Percentiles rank a stretch among this genome's conserved stretches.
Conservation (phyloP, 2,329 filamentous ascomycete genomes). For the Penicillium sp. region DNA sequence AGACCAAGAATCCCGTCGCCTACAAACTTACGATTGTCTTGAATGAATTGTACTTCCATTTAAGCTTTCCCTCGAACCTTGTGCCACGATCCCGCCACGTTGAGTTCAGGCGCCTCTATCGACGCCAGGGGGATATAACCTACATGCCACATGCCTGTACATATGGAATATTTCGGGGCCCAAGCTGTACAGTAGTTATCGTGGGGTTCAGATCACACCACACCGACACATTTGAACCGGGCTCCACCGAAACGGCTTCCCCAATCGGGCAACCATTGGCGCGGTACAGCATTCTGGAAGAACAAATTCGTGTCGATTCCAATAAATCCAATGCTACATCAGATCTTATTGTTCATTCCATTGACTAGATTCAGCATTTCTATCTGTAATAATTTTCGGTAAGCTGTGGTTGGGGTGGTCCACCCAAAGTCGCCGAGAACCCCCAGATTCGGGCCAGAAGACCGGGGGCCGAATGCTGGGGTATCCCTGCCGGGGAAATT, state of each 20-base stretch:
- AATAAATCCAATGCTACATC: background rate
- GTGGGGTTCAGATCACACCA: background rate
- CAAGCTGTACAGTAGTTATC: background rate
- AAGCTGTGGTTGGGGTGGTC: background rate
- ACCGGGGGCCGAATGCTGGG: background rate
- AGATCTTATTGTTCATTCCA: background rate
- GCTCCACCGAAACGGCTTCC: constrained; percentile 8
- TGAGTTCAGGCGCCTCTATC: background rate
- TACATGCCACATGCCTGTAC: background rate
- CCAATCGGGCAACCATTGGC: constrained; percentile 12
- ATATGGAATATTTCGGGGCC: background rate
- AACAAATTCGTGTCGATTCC: background rate
- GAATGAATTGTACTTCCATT: background rate
- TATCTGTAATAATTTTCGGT: background rate
- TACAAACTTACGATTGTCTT: background rate
- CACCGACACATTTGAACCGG: background rate
- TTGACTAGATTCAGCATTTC: background rate
- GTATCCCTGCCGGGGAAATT: background rate
- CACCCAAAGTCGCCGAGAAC: background rate
- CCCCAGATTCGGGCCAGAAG: background rate
- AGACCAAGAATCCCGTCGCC: background rate
- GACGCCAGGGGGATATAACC: background rate
- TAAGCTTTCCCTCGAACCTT: background rate
- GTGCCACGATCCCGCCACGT: background rate
- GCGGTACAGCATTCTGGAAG: constrained; percentile 2